Evolutionary conservation across 352 stramenopile species (phyloP), one percentile per base, ranked within the genome.

Genomic region (Phytophthora sansomeana): DNA sequence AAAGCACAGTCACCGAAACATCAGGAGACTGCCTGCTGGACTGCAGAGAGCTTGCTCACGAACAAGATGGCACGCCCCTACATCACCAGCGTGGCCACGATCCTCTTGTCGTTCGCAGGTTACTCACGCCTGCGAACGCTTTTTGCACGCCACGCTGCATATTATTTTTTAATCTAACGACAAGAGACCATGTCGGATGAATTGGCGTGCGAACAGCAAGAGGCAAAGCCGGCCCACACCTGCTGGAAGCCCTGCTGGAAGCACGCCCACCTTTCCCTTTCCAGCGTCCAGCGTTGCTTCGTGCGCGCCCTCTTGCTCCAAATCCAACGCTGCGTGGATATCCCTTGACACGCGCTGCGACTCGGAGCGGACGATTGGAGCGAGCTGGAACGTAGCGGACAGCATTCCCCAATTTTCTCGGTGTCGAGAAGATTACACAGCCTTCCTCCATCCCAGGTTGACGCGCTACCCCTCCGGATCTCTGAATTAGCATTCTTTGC

Each of bases 321-420:
- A 43, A 57, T 57, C 50, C 3, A 8, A 48, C 42, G 42, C 19
- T 48, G 30, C 42, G n/a, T 48, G 42, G 42, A 48, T 48, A 48
- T 48, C 42, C 42, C 17, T 26, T 21, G 39, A 21, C 39, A 32
- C 29, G 9, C n/a, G 29, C 11, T 9, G 11, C 48, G 11, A 24
- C 13, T 4, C n/a, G n/a, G n/a, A n/a, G n/a, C n/a, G n/a, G 9
- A 32, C 19, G 19, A 21, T 19, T n/a, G 9, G 8, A 43, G 11
- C 48, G 43, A 56, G 32, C 26, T 30, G 29, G 48, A n/a, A n/a
- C n/a, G n/a, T n/a, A n/a, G n/a, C 2, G 24, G 6, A 24, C n/a
- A 52, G 26, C 42, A 63, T 69, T 70, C 47, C 32, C 55, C 63
- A 70, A 70, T 70, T 66, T 65, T 70, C 55, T 70, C 63, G 63